Conservation (phyloP, 176 grass and related monocot species). For the Cocos nucifera region DNA sequence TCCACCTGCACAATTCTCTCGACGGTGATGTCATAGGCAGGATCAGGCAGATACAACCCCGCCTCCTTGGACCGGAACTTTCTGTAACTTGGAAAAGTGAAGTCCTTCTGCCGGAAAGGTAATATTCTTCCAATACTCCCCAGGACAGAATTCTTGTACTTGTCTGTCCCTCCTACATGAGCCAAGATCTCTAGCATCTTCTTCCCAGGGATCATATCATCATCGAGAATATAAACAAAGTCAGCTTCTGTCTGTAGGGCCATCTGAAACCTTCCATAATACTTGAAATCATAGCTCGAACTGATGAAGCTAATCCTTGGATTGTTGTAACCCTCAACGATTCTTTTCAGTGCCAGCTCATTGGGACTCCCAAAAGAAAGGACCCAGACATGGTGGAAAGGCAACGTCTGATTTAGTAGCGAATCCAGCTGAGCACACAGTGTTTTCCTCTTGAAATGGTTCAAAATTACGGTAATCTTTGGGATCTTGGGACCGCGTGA, state of each 20-base stretch:
- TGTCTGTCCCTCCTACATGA: slow-evolving; percentile 81
- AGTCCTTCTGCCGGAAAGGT: slow-evolving; percentile 81
- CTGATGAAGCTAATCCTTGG: slow-evolving; percentile 77
- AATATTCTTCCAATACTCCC: slow-evolving; percentile 88
- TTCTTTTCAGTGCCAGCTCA: slow-evolving; percentile 45
- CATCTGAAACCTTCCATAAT: slow-evolving; percentile 98
- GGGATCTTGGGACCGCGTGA: slow-evolving; percentile 5
- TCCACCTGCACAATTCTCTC: slow-evolving; percentile 91
- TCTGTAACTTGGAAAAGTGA: slow-evolving; percentile 86
- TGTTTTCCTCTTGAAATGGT: slow-evolving; percentile 92
- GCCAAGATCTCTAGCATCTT: slow-evolving; percentile 89
- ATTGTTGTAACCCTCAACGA: slow-evolving; percentile 81
- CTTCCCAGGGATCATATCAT: slow-evolving; percentile 78
- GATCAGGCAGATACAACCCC: slow-evolving; percentile 79
- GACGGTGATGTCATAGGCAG: slow-evolving; percentile 77
- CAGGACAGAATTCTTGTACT: slow-evolving; percentile 74
- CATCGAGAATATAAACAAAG: slow-evolving; percentile 92
- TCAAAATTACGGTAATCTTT: slow-evolving; percentile 74
- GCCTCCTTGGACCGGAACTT: slow-evolving; percentile 88
- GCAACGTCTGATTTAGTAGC: slow-evolving; percentile 63
- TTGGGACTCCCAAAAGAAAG: slow-evolving; percentile 83
- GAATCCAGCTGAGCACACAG: slow-evolving; percentile 85
- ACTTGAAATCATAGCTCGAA: slow-evolving; percentile 93
- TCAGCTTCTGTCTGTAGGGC: slow-evolving; percentile 77
- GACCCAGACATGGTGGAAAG: slow-evolving; percentile 92